A percentile compares a stretch with the other conserved stretches of the same genome.
phyloP scores from a whole-genome alignment of 768 basidiomycete genomes.

The Mycena vitilis region DNA sequence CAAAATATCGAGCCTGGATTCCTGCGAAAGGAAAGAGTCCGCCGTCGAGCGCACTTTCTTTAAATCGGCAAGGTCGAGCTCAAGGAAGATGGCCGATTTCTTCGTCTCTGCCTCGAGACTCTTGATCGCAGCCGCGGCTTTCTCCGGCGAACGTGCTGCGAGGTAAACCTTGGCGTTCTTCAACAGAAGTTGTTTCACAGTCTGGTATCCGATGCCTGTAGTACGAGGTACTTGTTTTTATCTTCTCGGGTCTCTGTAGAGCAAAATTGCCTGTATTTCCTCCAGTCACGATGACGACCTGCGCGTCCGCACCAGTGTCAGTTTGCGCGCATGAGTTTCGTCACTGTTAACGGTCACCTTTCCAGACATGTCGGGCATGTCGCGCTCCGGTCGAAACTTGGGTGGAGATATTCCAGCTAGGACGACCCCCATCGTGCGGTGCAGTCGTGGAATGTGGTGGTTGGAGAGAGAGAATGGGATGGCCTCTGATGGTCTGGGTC shows the following conservation, averaged over 20 bases:
- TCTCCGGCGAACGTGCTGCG: constrained; percentile 36
- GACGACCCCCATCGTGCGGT: not conserved
- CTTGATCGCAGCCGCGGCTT: constrained; percentile 37
- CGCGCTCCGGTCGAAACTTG: not conserved
- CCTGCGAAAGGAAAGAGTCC: constrained; percentile 38
- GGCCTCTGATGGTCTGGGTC: no score
- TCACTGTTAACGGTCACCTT: not conserved
- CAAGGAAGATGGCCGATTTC: constrained; percentile 32
- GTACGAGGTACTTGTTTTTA: no score
- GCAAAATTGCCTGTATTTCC: not conserved
- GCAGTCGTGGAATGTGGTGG: no score
- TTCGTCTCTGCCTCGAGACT: constrained; percentile 45
- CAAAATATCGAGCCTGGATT: constrained; percentile 39
- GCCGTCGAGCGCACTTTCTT: constrained; percentile 41
- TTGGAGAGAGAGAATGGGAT: no score
- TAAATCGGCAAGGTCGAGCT: constrained; percentile 47
- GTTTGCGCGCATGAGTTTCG: no score
- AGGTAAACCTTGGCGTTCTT: constrained; percentile 47
- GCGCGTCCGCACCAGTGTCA: not conserved
- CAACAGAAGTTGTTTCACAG: constrained; percentile 45
- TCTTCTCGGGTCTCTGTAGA: no score
- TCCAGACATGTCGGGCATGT: not conserved
- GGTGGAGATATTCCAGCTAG: not conserved
- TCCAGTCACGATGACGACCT: not conserved
- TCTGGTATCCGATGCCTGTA: constrained; percentile 53